phyloP scores from a whole-genome alignment of 768 basidiomycete species.

The Lentinula raphanica region DNA sequence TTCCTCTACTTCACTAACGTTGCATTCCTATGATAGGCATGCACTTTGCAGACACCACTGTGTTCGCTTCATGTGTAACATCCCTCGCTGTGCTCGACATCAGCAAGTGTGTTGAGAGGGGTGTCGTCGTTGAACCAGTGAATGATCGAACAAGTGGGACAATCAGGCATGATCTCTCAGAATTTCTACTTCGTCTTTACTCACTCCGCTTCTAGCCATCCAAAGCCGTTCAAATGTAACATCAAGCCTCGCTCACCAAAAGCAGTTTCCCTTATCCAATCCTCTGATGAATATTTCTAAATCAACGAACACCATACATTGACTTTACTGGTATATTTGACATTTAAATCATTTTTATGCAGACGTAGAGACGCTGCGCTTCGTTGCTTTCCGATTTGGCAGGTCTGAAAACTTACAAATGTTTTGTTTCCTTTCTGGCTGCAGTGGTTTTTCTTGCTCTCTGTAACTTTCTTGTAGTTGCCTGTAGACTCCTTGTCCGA shows the following conservation, averaged over 20 bases:
- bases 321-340: background rate
- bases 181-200: no score
- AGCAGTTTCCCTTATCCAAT: conserved; percentile 48
- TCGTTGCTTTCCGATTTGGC: background rate
- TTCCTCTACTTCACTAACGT: conserved; percentile 7
- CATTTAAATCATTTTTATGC: background rate
- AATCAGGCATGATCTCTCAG: conserved; percentile 42
- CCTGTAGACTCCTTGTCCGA: background rate
- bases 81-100: conserved; percentile 49
- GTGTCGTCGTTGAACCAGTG: conserved; percentile 43
- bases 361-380: background rate
- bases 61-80: conserved; percentile 50
- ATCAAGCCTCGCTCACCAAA: conserved; percentile 58
- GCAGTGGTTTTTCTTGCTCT: background rate
- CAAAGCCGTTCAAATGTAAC: conserved; percentile 55
- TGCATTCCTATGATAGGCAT: conserved; percentile 28
- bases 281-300: conserved; percentile 9
- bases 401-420: background rate
- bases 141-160: conserved; percentile 57
- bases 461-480: background rate
- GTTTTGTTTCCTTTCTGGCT: background rate
- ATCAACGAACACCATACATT: background rate
- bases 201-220: no score
- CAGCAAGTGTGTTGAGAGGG: conserved; percentile 40
- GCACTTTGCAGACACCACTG: conserved; percentile 49